A percentile compares a stretch with the other conserved stretches of the same genome.
Evolutionary conservation across 2,329 filamentous ascomycete genomes (phyloP).

Genomic region (Diaporthe vaccinii): DNA sequence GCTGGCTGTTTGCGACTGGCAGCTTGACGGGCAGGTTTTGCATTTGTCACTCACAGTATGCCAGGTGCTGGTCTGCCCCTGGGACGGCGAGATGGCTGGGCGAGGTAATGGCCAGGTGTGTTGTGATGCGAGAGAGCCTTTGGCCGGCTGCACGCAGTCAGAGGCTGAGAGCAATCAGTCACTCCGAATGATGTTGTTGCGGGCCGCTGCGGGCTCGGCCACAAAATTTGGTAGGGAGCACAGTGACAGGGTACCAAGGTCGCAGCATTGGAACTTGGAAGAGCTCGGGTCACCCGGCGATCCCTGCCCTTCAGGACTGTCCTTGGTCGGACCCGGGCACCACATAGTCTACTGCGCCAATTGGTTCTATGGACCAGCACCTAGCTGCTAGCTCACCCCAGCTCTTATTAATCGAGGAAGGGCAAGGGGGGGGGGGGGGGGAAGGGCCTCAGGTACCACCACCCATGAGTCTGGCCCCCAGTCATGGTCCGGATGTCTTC

Average conservation of each 20-base stretch:
- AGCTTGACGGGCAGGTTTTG: neutral
- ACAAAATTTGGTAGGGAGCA: constrained; percentile 39
- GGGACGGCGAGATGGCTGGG: constrained; percentile 13
- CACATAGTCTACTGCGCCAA: neutral
- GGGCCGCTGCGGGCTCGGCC: constrained; percentile 39
- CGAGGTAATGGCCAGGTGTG: neutral
- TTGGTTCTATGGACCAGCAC: neutral
- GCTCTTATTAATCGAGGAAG: constrained; percentile 1
- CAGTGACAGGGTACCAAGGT: constrained; percentile 26
- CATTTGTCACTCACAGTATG: constrained; percentile 3
- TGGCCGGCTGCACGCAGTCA: constrained; percentile 33
- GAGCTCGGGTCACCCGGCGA: constrained; percentile 28
- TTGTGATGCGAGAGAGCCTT: constrained; percentile 31
- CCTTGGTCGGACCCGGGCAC: neutral
- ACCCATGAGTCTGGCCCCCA: constrained; percentile 2
- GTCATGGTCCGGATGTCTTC: neutral
- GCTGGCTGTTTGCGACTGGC: constrained; percentile 17
- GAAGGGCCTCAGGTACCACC: neutral
- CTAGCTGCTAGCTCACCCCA: constrained; percentile 14
- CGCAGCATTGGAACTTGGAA: constrained; percentile 21
- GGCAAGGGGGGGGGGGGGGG: no score
- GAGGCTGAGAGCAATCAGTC: constrained; percentile 36
- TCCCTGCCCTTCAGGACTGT: constrained; percentile 2
- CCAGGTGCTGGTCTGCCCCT: neutral
- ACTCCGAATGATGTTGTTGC: constrained; percentile 38